These are phyloP conservation scores for Capsicum pubescens DNA, from an alignment of 257 asterid species.

Conservation along the genomic window DNA sequence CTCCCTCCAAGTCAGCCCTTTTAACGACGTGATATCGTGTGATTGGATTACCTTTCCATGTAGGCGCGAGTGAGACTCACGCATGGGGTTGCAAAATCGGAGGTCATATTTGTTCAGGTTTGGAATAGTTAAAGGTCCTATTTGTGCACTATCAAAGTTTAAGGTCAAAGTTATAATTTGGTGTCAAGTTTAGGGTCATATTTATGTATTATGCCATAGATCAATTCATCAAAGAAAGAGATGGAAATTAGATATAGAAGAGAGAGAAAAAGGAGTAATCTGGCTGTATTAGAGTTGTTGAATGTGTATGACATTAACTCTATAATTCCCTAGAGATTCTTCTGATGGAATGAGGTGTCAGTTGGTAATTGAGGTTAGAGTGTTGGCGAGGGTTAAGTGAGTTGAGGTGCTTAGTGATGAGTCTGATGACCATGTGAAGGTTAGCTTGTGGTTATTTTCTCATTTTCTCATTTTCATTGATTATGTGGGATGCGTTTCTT, in stretches of 20 bases:
- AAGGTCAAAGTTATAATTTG: too few relatives aligned
- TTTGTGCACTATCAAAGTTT: too few relatives aligned
- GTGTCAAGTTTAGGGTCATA: too few relatives aligned
- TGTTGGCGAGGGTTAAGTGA: neutral
- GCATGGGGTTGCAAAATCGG: too few relatives aligned
- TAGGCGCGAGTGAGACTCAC: too few relatives aligned
- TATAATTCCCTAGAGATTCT: neutral
- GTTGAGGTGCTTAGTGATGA: conserved; percentile 3
- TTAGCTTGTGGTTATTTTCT: conserved; percentile 15
- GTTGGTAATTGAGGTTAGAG: conserved; percentile 20
- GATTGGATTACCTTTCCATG: too few relatives aligned
- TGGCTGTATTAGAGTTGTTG: neutral
- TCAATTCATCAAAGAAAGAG: neutral
- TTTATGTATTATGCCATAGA: neutral
- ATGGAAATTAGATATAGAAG: neutral
- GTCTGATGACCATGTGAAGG: conserved; percentile 22
- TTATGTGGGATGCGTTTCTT: conserved; percentile 14
- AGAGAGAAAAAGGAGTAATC: conserved; percentile 8
- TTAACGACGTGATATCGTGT: too few relatives aligned
- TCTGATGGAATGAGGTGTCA: conserved; percentile 21
- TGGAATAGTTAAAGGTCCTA: too few relatives aligned
- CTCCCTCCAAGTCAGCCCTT: too few relatives aligned
- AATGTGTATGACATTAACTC: neutral
- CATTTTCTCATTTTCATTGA: conserved; percentile 2
- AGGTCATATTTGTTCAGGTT: too few relatives aligned